Evolutionary conservation across 306 rosid genomes (phyloP).

Genomic region (Inga leiocalycina): DNA sequence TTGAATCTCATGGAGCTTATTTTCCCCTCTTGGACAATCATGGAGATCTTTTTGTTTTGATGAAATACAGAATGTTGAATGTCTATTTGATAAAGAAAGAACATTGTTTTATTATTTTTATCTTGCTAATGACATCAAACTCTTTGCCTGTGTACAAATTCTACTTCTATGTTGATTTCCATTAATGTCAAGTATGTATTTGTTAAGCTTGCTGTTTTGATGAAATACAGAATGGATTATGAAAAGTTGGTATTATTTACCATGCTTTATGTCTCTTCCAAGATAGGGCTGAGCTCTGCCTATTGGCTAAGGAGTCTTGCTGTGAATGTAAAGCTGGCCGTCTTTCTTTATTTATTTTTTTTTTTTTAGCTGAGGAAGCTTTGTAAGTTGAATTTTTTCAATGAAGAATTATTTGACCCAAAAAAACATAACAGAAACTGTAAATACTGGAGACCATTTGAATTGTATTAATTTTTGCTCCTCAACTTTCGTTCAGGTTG

Average conservation of each 20-base stretch:
- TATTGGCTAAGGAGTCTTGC: not conserved
- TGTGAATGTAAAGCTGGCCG: not conserved
- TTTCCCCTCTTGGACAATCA: too few species aligned
- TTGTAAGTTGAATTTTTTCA: not conserved
- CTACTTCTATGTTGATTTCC: not conserved
- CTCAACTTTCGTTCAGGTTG: constrained; percentile 35
- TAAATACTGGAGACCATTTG: not conserved
- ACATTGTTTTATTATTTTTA: too few species aligned
- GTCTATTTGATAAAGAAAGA: too few species aligned
- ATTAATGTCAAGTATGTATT: not conserved
- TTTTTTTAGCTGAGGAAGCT: not conserved
- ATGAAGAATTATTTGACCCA: not conserved
- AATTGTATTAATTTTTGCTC: not conserved
- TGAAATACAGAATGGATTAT: too few species aligned
- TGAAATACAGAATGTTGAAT: too few species aligned
- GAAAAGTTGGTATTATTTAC: too few species aligned
- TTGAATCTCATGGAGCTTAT: too few species aligned
- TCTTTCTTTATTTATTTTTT: too few species aligned
- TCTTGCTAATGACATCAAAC: not conserved
- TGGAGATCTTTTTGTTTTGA: too few species aligned
- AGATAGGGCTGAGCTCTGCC: not conserved
- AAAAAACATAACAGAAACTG: not conserved
- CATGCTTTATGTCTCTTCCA: too few species aligned
- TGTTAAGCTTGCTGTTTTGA: not conserved
- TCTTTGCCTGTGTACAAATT: not conserved